Evolutionary conservation across 2,329 filamentous ascomycete genomes (phyloP).

Genomic region (Claviceps lovelessii): DNA sequence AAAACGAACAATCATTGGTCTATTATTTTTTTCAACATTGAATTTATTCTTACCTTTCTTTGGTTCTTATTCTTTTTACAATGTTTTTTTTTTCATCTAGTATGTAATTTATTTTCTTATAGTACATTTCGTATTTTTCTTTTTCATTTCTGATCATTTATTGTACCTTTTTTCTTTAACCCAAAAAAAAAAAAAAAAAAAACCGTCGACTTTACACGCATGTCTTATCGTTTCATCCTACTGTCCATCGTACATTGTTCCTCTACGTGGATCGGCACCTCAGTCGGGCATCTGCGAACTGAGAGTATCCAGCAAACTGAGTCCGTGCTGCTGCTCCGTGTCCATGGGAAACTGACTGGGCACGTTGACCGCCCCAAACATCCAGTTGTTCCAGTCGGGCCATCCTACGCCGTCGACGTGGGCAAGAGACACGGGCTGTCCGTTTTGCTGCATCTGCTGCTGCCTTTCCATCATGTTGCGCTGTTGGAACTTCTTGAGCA

Average conservation of each 20-base stretch:
- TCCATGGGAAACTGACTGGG: conserved; percentile 7
- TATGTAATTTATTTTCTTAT: no score
- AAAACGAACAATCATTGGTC: no score
- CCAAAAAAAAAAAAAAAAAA: no score
- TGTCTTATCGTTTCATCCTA: no score
- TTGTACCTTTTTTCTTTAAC: no score
- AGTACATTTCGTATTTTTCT: no score
- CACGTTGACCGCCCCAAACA: conserved; percentile 10
- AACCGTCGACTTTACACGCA: no score
- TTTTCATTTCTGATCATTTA: no score
- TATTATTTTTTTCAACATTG: no score
- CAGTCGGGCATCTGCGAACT: conserved; percentile 15
- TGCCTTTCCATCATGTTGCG: conserved; percentile 6
- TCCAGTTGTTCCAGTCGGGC: conserved; percentile 15
- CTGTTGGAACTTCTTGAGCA: conserved; percentile 17
- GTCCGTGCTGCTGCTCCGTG: conserved; percentile 11
- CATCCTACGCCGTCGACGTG: conserved; percentile 2
- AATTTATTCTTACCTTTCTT: no score
- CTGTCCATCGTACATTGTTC: not conserved
- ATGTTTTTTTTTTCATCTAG: no score
- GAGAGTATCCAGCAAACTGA: conserved; percentile 13
- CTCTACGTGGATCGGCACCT: not conserved
- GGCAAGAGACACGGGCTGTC: not conserved
- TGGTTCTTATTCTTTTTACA: no score
- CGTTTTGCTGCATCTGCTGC: conserved; percentile 2